These are phyloP conservation scores for Alopecurus myosuroides DNA, from an alignment of 176 grass and related monocot species.

Conservation along the genomic window DNA sequence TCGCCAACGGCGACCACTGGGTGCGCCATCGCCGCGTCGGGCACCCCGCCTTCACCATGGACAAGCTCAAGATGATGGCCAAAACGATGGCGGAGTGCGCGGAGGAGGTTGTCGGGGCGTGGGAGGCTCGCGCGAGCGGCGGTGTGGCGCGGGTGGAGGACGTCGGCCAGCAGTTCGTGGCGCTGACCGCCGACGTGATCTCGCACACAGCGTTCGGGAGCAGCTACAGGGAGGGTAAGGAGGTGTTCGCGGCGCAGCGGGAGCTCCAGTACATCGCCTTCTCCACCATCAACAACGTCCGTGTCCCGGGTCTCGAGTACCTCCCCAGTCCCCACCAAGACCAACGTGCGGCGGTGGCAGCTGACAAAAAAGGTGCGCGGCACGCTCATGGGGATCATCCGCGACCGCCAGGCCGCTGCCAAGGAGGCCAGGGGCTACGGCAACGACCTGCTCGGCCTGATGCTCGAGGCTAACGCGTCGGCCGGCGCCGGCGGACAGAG, in stretches of 20 bases:
- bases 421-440: conserved; percentile 27
- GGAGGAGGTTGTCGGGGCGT: no score
- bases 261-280: conserved; percentile 51
- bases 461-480: conserved; percentile 39
- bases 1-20: no score
- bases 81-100: no score
- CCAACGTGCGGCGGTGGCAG: conserved; percentile 36
- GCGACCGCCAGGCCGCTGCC: background rate
- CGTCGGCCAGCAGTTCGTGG: no score
- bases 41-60: no score
- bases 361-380: conserved; percentile 23
- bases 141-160: no score
- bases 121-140: no score
- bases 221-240: conserved; percentile 54
- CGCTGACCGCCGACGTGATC: no score
- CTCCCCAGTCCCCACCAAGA: conserved; percentile 37
- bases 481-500: background rate
- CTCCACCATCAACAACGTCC: background rate
- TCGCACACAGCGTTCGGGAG: conserved; percentile 66
- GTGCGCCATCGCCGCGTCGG: no score
- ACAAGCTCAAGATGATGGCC: no score
- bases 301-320: conserved; percentile 22
- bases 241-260: conserved; percentile 57
- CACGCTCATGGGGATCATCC: conserved; percentile 43
- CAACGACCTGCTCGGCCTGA: conserved; percentile 53